These are phyloP conservation scores for Kwoniella sp. DNA, from an alignment of 768 basidiomycete species.

Conservation along the genomic window DNA sequence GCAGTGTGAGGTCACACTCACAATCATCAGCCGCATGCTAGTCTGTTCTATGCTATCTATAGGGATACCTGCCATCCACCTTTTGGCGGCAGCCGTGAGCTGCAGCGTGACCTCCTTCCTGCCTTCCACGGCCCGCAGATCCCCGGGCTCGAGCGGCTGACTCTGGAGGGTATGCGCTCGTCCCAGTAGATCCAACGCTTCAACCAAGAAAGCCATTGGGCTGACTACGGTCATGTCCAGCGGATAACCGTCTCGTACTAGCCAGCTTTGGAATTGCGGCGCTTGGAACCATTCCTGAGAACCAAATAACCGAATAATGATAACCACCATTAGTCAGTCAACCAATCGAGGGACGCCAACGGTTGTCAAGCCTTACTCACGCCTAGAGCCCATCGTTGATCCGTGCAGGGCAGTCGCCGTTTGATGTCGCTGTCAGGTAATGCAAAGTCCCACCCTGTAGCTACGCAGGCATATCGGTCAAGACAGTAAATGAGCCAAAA, in stretches of 20 bases:
- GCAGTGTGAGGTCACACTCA: slow-evolving; percentile 24
- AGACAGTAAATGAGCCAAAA: slow-evolving; percentile 56
- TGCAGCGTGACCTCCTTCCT: slow-evolving; percentile 42
- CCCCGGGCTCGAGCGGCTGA: slow-evolving; percentile 44
- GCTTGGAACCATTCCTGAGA: slow-evolving; percentile 46
- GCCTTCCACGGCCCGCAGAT: slow-evolving; percentile 40
- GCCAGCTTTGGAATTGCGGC: slow-evolving; percentile 43
- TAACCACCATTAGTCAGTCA: not conserved
- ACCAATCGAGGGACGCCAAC: not conserved
- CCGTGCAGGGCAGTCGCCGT: slow-evolving; percentile 48
- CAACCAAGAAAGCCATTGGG: slow-evolving; percentile 49
- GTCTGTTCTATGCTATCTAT: slow-evolving; percentile 27
- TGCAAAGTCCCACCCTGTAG: slow-evolving; percentile 55
- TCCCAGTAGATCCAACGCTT: slow-evolving; percentile 52
- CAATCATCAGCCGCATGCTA: slow-evolving; percentile 44
- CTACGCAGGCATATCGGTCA: slow-evolving; percentile 55
- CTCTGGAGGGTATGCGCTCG: slow-evolving; percentile 49
- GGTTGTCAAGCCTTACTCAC: slow-evolving; percentile 26
- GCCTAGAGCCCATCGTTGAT: slow-evolving; percentile 35
- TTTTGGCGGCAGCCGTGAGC: slow-evolving; percentile 39
- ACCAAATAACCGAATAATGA: not conserved
- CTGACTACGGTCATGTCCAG: slow-evolving; percentile 29
- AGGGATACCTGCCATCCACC: slow-evolving; percentile 44
- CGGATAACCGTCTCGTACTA: slow-evolving; percentile 29
- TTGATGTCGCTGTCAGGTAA: slow-evolving; percentile 50